Conservation (phyloP, 139 green algal species). For the Chloropicon primus region DNA sequence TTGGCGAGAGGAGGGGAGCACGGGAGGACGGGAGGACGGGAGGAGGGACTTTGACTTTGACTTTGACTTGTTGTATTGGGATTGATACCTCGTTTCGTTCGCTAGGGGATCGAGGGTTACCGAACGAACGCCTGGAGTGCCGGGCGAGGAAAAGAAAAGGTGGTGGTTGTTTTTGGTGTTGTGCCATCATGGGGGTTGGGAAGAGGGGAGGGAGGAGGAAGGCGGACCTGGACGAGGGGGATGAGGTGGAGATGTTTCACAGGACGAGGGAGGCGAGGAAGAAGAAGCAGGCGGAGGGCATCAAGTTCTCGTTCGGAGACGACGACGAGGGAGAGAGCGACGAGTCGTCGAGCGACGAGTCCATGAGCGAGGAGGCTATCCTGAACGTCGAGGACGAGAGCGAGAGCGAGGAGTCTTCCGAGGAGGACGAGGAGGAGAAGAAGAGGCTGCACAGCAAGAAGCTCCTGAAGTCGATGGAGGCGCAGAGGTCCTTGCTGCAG, state of each 20-base stretch:
- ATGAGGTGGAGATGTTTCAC: not conserved
- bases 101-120: too few species aligned
- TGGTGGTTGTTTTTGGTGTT: too few species aligned
- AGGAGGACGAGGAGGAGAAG: slow-evolving; percentile 57
- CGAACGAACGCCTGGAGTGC: too few species aligned
- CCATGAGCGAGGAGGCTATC: slow-evolving; percentile 50
- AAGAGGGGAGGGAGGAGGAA: not conserved
- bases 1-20: too few species aligned
- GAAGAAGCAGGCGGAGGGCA: slow-evolving; percentile 5
- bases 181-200: not conserved
- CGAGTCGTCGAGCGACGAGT: slow-evolving; percentile 45
- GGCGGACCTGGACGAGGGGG: not conserved
- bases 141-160: too few species aligned
- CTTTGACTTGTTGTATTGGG: too few species aligned
- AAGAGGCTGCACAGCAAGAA: slow-evolving; percentile 47
- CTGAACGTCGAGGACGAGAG: not conserved
- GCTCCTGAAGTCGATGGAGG: slow-evolving; percentile 21
- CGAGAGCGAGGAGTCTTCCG: slow-evolving; percentile 54
- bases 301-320: slow-evolving; percentile 13
- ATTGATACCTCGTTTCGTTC: too few species aligned
- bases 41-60: too few species aligned
- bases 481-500: slow-evolving; percentile 46
- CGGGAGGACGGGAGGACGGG: too few species aligned
- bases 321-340: slow-evolving; percentile 7
- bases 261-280: slow-evolving; percentile 2